Evolutionary conservation across 805 yeast genomes (phyloP).

Genomic region (Kodamaea nitidulidarum): DNA sequence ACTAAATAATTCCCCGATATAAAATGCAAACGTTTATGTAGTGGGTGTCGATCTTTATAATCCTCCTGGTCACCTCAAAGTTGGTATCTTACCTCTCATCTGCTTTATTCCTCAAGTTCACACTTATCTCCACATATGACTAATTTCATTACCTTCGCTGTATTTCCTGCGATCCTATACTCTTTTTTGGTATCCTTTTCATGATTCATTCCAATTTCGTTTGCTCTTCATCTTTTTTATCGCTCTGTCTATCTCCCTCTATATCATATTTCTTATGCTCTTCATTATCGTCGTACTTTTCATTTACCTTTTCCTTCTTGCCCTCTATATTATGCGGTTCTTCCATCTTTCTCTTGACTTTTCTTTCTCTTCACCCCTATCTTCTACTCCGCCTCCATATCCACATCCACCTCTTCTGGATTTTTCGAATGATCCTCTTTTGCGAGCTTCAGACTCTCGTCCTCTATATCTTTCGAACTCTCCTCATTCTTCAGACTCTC

Average conservation of each 20-base stretch:
- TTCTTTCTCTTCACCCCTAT: too few species aligned
- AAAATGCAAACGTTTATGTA: too few species aligned
- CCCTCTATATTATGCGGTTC: too few species aligned
- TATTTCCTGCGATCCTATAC: not conserved
- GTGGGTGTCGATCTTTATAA: too few species aligned
- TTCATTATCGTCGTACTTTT: not conserved
- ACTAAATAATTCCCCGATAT: too few species aligned
- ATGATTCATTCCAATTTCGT: not conserved
- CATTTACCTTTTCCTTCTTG: not conserved
- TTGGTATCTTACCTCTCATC: too few species aligned
- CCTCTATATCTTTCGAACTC: too few species aligned
- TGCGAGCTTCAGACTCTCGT: too few species aligned
- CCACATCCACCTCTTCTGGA: not conserved
- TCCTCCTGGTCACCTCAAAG: too few species aligned
- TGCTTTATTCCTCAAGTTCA: not conserved
- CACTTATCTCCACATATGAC: not conserved
- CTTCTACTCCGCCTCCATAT: not conserved
- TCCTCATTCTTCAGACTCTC: too few species aligned
- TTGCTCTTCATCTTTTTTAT: not conserved
- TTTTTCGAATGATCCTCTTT: too few species aligned
- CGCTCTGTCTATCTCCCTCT: not conserved
- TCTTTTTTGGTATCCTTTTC: not conserved
- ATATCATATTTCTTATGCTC: not conserved
- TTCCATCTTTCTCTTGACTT: too few species aligned
- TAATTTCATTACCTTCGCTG: not conserved